These are phyloP conservation scores for Huntiella savannae DNA, from an alignment of 2,329 filamentous ascomycete genomes.

Conservation along the genomic window DNA sequence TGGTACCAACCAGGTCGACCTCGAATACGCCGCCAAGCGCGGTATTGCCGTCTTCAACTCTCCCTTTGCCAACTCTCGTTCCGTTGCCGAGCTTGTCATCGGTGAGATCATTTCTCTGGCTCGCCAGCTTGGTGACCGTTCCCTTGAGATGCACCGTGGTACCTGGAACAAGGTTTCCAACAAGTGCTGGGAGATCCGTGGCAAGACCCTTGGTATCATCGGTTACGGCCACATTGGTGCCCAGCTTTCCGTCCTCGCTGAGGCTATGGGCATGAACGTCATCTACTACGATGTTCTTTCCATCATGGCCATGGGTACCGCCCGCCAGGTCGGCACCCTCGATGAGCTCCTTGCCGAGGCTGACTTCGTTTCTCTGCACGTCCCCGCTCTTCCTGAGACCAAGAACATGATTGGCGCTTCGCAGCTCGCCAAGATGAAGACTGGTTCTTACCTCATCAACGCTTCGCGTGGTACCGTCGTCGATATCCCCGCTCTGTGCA, in stretches of 20 bases:
- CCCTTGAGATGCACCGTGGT: constrained; percentile 80
- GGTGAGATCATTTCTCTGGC: constrained; percentile 82
- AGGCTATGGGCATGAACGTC: constrained; percentile 95
- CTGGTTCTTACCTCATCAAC: constrained; percentile 86
- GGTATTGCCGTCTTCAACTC: constrained; percentile 98
- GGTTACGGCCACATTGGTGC: constrained; percentile 96
- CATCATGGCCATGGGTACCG: constrained; percentile 82
- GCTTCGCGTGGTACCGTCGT: constrained; percentile 86
- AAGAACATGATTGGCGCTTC: constrained; percentile 71
- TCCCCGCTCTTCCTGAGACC: constrained; percentile 83
- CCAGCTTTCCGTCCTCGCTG: constrained; percentile 84
- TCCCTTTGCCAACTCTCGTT: constrained; percentile 92
- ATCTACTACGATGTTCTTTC: constrained; percentile 94
- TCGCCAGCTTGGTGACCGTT: constrained; percentile 81
- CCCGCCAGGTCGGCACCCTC: constrained; percentile 62
- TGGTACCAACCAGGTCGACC: constrained; percentile 86
- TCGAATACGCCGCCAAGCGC: constrained; percentile 61
- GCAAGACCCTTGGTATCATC: constrained; percentile 88
- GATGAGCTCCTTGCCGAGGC: constrained; percentile 57
- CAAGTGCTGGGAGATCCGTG: constrained; percentile 94
- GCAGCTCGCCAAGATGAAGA: constrained; percentile 78
- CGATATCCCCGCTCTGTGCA: constrained; percentile 79
- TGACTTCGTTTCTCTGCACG: constrained; percentile 89
- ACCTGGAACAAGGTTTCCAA: constrained; percentile 96
- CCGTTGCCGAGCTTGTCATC: constrained; percentile 90